Conservation (phyloP, 2,329 filamentous ascomycete species). For the Sporothrix globosa region DNA sequence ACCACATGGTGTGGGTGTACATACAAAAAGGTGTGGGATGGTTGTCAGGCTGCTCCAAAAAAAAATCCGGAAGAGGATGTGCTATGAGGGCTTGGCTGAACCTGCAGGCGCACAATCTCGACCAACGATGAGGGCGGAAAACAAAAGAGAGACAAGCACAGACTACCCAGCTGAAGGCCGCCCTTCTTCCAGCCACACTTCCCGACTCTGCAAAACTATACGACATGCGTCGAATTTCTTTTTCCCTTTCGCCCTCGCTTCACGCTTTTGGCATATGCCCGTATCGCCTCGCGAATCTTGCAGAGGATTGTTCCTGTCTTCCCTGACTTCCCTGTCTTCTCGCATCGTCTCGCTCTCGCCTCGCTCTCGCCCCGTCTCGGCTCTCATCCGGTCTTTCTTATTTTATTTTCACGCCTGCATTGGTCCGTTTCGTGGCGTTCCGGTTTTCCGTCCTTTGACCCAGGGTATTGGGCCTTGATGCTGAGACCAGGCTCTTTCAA, state of each 20-base stretch:
- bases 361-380: not conserved
- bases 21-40: not conserved
- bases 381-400: not conserved
- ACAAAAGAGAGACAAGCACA: not conserved
- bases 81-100: not conserved
- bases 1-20: not conserved
- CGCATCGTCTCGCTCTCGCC: not conserved
- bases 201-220: not conserved
- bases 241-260: not conserved
- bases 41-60: not conserved
- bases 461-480: constrained; percentile 8
- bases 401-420: not conserved
- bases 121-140: not conserved
- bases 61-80: not conserved
- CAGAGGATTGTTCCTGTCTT: not conserved
- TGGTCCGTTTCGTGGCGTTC: not conserved
- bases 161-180: not conserved
- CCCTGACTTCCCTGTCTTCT: too few species aligned
- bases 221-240: not conserved
- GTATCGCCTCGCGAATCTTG: constrained; percentile 20
- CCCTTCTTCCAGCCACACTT: not conserved
- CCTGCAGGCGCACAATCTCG: not conserved
- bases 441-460: not conserved
- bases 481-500: not conserved
- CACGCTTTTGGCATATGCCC: not conserved